phyloP scores from a whole-genome alignment of 2,329 filamentous ascomycete genomes.

The Clonostachys byssicola region DNA sequence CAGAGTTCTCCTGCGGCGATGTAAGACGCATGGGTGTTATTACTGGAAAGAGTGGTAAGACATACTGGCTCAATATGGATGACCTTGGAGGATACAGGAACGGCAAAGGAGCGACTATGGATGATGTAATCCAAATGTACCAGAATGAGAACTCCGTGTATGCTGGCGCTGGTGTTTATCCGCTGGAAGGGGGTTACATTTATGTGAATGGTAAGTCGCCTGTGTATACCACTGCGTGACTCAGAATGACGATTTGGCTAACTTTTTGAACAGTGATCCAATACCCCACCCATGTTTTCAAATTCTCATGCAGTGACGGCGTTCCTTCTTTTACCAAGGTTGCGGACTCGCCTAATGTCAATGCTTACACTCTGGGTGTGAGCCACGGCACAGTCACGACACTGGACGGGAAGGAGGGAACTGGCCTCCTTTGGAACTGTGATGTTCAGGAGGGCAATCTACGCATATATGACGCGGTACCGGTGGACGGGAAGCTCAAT shows the following conservation, averaged over 20 bases:
- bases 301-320: slow-evolving; percentile 48
- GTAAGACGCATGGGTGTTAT: slow-evolving; percentile 42
- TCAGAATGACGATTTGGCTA: too few relatives aligned
- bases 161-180: slow-evolving; percentile 40
- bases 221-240: too few relatives aligned
- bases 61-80: slow-evolving; percentile 36
- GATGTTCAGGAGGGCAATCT: slow-evolving; percentile 50
- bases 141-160: slow-evolving; percentile 39
- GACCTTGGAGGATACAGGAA: slow-evolving; percentile 33
- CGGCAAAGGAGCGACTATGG: slow-evolving; percentile 20
- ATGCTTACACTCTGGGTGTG: slow-evolving; percentile 49
- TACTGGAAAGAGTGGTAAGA: slow-evolving; percentile 46
- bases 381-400: slow-evolving; percentile 54
- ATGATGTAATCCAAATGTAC: slow-evolving; percentile 39
- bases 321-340: slow-evolving; percentile 50
- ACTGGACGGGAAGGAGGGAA: slow-evolving; percentile 45
- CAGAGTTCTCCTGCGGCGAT: slow-evolving; percentile 34
- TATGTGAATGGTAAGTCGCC: slow-evolving; percentile 28
- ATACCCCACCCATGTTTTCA: slow-evolving; percentile 51
- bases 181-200: slow-evolving; percentile 41
- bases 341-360: slow-evolving; percentile 40
- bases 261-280: slow-evolving; percentile 31
- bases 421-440: slow-evolving; percentile 51
- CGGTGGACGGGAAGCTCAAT: slow-evolving; percentile 36
- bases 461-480: slow-evolving; percentile 47